Evolutionary conservation across 305 asterid genomes (phyloP).

Genomic region (Fraxinus ornus): DNA sequence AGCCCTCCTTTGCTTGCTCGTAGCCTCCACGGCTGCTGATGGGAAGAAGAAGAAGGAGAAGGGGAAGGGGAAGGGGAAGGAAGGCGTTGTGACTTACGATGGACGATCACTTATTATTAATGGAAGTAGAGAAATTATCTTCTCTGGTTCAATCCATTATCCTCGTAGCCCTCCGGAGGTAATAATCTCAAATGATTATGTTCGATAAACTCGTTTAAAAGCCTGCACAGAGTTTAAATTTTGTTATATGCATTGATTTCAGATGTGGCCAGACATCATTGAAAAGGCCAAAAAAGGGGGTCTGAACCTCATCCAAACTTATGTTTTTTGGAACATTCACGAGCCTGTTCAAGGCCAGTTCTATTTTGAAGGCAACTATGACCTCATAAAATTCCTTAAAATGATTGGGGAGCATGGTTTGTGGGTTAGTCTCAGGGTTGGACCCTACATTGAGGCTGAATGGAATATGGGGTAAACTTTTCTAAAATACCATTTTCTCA

Average conservation of each 20-base stretch:
- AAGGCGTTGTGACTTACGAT: conserved; percentile 51
- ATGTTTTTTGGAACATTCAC: conserved; percentile 64
- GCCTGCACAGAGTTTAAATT: background rate
- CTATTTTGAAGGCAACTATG: conserved; percentile 52
- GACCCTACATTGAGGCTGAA: conserved; percentile 62
- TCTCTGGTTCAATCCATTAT: conserved; percentile 45
- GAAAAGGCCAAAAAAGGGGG: conserved; percentile 59
- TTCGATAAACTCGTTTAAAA: background rate
- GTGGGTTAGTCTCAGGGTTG: conserved; percentile 57
- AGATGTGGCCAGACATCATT: conserved; percentile 63
- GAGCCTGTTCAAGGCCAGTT: conserved; percentile 61
- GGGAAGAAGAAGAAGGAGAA: conserved; percentile 1
- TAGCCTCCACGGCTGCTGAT: conserved; percentile 1
- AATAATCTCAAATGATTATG: background rate
- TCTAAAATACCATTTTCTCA: background rate
- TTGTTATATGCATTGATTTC: background rate
- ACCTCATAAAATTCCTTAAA: conserved; percentile 55
- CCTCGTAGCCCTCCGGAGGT: conserved; percentile 45
- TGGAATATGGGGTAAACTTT: conserved; percentile 54
- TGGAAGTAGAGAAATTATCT: conserved; percentile 48
- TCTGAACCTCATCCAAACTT: conserved; percentile 51
- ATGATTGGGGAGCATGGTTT: conserved; percentile 42
- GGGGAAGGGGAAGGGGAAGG: background rate
- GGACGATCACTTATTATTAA: conserved; percentile 59
- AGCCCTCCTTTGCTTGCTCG: conserved; percentile 27